phyloP scores from a whole-genome alignment of 2,329 filamentous ascomycete species.

The Colletotrichum truncatum region DNA sequence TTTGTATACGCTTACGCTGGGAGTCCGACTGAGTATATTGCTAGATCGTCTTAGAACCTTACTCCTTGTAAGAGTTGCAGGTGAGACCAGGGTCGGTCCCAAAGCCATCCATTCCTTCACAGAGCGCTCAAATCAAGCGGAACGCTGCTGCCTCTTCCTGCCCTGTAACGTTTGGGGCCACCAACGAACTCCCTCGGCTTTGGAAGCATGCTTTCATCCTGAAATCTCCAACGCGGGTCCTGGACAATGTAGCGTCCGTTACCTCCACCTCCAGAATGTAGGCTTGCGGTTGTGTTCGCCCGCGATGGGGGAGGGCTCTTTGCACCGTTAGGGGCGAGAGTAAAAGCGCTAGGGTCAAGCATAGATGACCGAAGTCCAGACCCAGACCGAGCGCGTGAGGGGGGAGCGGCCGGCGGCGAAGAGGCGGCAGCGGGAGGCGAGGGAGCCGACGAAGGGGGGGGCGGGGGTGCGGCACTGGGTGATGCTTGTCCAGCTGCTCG shows the following conservation, averaged over 20 bases:
- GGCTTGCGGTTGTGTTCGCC: slow-evolving; percentile 36
- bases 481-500: slow-evolving; percentile 53
- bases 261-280: slow-evolving; percentile 21
- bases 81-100: too few species aligned
- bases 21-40: background rate
- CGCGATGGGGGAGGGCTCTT: slow-evolving; percentile 59
- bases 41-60: background rate
- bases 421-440: slow-evolving; percentile 50
- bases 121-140: slow-evolving; percentile 82
- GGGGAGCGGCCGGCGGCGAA: slow-evolving; percentile 42
- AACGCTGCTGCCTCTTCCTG: slow-evolving; percentile 92
- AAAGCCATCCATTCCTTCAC: slow-evolving; percentile 20
- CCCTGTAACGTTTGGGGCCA: slow-evolving; percentile 82
- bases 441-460: slow-evolving; percentile 45
- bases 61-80: background rate
- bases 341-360: slow-evolving; percentile 81
- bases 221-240: slow-evolving; percentile 87
- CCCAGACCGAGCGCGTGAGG: slow-evolving; percentile 49
- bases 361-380: slow-evolving; percentile 67
- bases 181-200: slow-evolving; percentile 84
- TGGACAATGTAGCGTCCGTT: slow-evolving; percentile 67
- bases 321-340: slow-evolving; percentile 71
- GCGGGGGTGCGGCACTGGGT: slow-evolving; percentile 46
- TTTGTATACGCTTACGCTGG: background rate
- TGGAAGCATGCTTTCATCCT: slow-evolving; percentile 82